These are phyloP conservation scores for Trichoderma breve DNA, from an alignment of 2,329 filamentous ascomycete species.

Conservation along the genomic window DNA sequence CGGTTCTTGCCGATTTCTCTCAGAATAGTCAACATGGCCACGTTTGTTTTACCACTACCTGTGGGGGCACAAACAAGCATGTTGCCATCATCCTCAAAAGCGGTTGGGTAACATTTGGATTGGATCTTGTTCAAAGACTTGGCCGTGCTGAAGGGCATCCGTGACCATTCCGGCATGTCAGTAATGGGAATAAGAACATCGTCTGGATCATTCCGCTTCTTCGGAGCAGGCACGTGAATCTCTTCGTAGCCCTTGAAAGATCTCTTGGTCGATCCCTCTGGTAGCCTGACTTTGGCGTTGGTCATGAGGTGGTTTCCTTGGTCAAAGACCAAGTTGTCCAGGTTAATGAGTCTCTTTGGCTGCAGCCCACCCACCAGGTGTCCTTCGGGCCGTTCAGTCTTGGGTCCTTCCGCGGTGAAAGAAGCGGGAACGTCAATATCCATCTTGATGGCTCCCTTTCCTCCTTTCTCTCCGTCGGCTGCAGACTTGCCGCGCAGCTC, in stretches of 20 bases:
- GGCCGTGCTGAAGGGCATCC: conserved; percentile 77
- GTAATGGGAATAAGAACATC: conserved; percentile 81
- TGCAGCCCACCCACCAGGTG: conserved; percentile 78
- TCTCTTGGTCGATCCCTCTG: conserved; percentile 90
- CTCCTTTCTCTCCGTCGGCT: conserved; percentile 56
- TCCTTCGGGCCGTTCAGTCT: conserved; percentile 60
- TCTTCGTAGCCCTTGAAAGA: conserved; percentile 98
- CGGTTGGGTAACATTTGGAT: conserved; percentile 85
- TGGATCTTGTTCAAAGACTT: conserved; percentile 93
- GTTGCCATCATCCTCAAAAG: conserved; percentile 92
- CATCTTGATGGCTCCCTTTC: conserved; percentile 89
- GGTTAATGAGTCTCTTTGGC: conserved; percentile 82
- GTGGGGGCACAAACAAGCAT: conserved; percentile 98
- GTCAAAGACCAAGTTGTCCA: conserved; percentile 95
- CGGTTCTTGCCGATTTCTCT: conserved; percentile 96
- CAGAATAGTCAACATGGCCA: conserved; percentile 94
- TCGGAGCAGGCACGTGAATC: conserved; percentile 92
- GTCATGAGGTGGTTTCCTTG: conserved; percentile 99
- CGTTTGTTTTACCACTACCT: conserved; percentile 96
- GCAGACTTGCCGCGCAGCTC: conserved; percentile 76
- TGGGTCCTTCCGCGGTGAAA: conserved; percentile 49
- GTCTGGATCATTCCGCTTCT: conserved; percentile 76
- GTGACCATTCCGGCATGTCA: conserved; percentile 90
- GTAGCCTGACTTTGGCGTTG: conserved; percentile 91
- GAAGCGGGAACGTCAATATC: conserved; percentile 75